Base-by-base conservation (phyloP, 1,139 yeast genomes). In the Magnusiomyces ingens region DNA sequence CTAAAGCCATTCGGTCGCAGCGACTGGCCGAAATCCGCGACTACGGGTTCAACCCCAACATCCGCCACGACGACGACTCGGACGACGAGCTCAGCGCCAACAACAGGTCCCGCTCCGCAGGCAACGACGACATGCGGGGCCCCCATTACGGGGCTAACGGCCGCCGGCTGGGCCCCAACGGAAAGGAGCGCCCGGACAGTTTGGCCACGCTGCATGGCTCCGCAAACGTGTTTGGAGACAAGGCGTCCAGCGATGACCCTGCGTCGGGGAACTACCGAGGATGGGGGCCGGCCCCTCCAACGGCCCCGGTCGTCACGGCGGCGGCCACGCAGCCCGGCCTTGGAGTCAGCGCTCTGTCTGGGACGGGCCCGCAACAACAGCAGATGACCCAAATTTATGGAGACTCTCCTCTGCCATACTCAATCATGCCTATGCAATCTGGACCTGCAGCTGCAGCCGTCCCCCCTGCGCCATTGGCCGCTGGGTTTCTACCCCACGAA, bases 271-370 rank as follows among this genome's bases (percentile, higher is more conserved):
- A 55, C 42, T 55, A 55, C 45, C 42, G 57, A 35, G 57, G 57
- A 22, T 55, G 57, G 57, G 57, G 57, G 10, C 57, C 57, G 2
- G 50, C 55, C 18, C 57, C 57, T 2, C 49, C 51, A 8, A 51
- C 50, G 13, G 50, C 55, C 3, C 52, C 41, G 1, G 40, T 29
- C 2, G 15, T 48, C 1, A 48, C 38, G n/a, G 29, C 52, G 29
- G 46, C 19, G 8, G 29, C 52, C 32, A 48, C 19, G 8, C 26
- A 38, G 18, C 40, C 43, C 19, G 44, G 44, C 11, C 51, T 51
- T n/a, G 41, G 50, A 42, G 40, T 43, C 17, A 50, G 47, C 8
- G 13, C 41, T 43, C 8, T 45, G 46, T 17, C 21, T 12, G 18
- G 47, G 43, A 49, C 52, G 2, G 15, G 18, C 21, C 41, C 41